These are phyloP conservation scores for Stromatinia cepivora DNA, from an alignment of 2,329 filamentous ascomycete genomes.

Conservation along the genomic window DNA sequence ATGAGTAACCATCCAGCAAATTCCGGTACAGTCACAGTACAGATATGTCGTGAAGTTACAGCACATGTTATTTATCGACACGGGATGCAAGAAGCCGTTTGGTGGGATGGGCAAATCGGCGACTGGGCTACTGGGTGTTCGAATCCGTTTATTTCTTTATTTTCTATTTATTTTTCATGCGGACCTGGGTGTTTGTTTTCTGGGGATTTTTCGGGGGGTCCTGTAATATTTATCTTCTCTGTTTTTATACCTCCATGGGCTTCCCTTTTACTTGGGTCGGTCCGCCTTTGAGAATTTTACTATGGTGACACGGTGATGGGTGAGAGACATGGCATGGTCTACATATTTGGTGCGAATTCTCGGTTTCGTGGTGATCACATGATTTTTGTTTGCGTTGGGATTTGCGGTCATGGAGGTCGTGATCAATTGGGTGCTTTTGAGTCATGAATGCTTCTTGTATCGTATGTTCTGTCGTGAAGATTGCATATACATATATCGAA, in stretches of 20 bases:
- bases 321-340: neutral
- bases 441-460: neutral
- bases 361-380: conserved; percentile 13
- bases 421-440: neutral
- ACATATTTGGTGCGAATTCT: neutral
- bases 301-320: neutral
- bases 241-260: neutral
- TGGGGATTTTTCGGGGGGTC: neutral
- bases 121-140: conserved; percentile 14
- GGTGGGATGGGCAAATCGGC: conserved; percentile 20
- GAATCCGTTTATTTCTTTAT: neutral
- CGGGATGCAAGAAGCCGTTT: conserved; percentile 24
- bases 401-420: neutral
- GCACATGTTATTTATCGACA: conserved; percentile 22
- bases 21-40: conserved; percentile 4
- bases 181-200: neutral
- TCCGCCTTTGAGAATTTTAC: neutral
- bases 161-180: neutral
- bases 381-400: neutral
- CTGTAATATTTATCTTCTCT: neutral
- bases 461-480: neutral
- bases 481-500: neutral
- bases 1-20: neutral
- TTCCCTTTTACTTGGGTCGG: conserved; percentile 5
- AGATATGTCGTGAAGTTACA: conserved; percentile 14